Base-by-base conservation (phyloP, 148 eudicot species). In the Diospyros lotus region DNA sequence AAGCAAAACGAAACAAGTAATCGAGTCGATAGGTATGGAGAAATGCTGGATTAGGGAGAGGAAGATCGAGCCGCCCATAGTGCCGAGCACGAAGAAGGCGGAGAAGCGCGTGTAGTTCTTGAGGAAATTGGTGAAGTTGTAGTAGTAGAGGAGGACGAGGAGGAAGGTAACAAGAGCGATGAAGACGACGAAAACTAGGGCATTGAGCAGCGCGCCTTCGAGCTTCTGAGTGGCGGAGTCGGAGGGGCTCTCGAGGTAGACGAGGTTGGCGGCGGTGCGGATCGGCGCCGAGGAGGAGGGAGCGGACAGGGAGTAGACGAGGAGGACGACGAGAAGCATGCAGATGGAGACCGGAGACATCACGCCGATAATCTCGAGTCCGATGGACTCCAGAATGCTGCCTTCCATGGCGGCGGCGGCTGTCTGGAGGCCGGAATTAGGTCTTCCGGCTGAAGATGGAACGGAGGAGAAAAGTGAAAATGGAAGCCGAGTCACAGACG, bases 341-440 rank as follows among this genome's bases (percentile, higher is more conserved):
- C 97, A 92, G 75, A 92, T 88, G 13, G 98, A 90, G 28, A 94
- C 98, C 0, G 98, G 98, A 8, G 96, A 77, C 82, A 94, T 89
- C 3, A 94, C 90, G 71, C 80, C 84, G 74, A 86, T 90, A 68
- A 94, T 87, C 12, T 94, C 97, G 13, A 68, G 41, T 40, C 97
- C 97, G 64, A 94, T 78, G 45, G 80, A 78, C 28, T 87, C 89
- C 1, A 94, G 83, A 9, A 94, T 86, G 87, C 91, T 89, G 28
- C 87, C 89, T 69, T 75, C 84, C 85, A 81, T 80, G 44, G 55
- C 43, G 28, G 28, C 28, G 28, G 28, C 28, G 28, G 28, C 28
- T 28, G 28, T 28, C 28, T 28, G 28, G 28, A 28, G 28, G 28
- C 28, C 28, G 28, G 28, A 0, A 28, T 28, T 28, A 28, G 28